Base-by-base conservation (phyloP, 208 protist species). In the Leishmania gerbilli region DNA sequence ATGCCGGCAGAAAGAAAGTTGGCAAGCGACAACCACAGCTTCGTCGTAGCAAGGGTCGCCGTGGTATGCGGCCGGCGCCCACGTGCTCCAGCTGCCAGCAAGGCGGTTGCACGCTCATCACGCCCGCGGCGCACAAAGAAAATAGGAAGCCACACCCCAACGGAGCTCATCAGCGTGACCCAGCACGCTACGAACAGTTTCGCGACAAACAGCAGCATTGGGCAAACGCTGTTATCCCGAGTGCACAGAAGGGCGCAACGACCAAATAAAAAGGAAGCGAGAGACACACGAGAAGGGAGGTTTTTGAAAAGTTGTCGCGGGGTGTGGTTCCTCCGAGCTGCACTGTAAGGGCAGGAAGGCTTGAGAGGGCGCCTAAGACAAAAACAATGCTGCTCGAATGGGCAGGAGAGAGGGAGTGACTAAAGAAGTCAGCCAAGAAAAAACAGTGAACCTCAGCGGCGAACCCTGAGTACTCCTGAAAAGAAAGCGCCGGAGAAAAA, bases 1-100 rank as follows among this genome's bases (percentile, higher is more conserved):
- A 94, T 95, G 9, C 91, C 90, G 1, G 88, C 90, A 7, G 91
- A 92, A 51, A 91, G 80, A 77, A 86, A 92, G 85, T 95, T 94
- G 11, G 89, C 87, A 27, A 95, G 55, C 0, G 93, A 93, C 15
- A 96, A 80, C 11, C 71, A 84, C 27, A 64, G 74, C 40, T 69
- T 83, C 21, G 69, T 78, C 8, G 45, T 62, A 42, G 74, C 64
- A 17, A 68, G 77, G 34, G 64, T 17, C 7, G 42, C 64, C 19
- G 76, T n/a, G 0, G 45, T 58, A 17, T 37, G 7, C 58, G 80
- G 7, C 51, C 58, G 69, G 58, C 80, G 79, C 27, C 24, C 53
- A 13, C 42, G 81, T 17, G 81, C 37, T 2, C 77, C 72, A 51
- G 55, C 65, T 24, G 53, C 13, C 64, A 55, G 8, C 5, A 45